Conservation (phyloP, 2,329 filamentous ascomycete species). For the Aspergillus uvarum region DNA sequence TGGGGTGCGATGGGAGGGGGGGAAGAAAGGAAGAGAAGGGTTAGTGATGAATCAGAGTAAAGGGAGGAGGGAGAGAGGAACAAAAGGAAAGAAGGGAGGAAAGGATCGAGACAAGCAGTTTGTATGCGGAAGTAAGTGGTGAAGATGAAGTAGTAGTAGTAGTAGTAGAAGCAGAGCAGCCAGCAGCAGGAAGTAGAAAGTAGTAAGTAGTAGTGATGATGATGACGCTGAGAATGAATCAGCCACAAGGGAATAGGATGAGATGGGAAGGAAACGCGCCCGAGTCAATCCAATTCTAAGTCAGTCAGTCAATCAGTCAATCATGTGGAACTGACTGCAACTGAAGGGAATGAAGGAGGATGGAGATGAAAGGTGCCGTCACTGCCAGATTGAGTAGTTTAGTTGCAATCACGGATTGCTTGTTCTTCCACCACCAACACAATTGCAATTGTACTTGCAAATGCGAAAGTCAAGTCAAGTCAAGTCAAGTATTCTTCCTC, state of each 20-base stretch:
- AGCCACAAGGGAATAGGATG: neutral
- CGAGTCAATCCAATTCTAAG: too few species aligned
- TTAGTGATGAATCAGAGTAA: neutral
- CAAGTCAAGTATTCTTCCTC: too few species aligned
- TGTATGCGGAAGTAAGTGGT: neutral
- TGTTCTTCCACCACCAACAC: neutral
- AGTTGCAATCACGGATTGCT: neutral
- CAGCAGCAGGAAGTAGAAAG: neutral
- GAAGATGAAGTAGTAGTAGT: neutral
- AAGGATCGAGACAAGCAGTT: constrained; percentile 8
- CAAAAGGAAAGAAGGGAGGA: constrained; percentile 9
- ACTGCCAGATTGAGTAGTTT: neutral
- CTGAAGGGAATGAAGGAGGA: too few species aligned
- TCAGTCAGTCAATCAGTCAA: too few species aligned
- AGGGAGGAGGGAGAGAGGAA: constrained; percentile 1
- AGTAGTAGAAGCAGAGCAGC: too few species aligned
- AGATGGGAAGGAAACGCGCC: neutral
- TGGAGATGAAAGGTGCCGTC: neutral
- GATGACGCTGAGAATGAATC: constrained; percentile 1
- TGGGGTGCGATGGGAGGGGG: constrained; percentile 7
- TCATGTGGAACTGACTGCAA: neutral
- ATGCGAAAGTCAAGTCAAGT: too few species aligned
- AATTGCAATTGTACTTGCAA: neutral
- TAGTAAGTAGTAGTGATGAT: neutral
- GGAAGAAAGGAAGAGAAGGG: neutral